phyloP scores from a whole-genome alignment of 352 stramenopile genomes.

The Pythium insidiosum region DNA sequence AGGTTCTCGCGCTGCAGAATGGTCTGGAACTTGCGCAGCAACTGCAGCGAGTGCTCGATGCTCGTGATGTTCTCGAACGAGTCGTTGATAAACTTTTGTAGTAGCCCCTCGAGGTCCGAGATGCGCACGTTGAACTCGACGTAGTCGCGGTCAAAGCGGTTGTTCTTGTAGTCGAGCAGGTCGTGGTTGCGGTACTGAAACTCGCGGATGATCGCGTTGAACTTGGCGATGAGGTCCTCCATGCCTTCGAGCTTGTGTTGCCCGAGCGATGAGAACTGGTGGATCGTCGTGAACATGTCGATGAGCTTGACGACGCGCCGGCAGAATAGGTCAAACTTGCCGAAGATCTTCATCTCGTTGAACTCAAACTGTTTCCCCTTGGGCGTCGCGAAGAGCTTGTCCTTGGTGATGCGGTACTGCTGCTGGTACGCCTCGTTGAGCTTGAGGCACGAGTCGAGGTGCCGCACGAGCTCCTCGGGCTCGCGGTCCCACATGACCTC shows the following conservation, averaged over 20 bases:
- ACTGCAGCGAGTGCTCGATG: constrained; percentile 95
- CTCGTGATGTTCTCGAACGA: constrained; percentile 98
- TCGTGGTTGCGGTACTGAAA: constrained; percentile 97
- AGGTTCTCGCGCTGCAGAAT: constrained; percentile 97
- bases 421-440: constrained; percentile 98
- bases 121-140: constrained; percentile 96
- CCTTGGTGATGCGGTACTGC: constrained; percentile 96
- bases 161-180: constrained; percentile 98
- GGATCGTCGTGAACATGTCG: constrained; percentile 98
- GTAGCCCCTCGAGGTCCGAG: constrained; percentile 92
- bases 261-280: constrained; percentile 91
- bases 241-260: constrained; percentile 92
- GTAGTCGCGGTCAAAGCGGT: constrained; percentile 96
- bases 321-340: constrained; percentile 98
- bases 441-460: constrained; percentile 95
- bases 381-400: constrained; percentile 92
- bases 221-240: constrained; percentile 89
- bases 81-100: constrained; percentile 99
- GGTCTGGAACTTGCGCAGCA: constrained; percentile 96
- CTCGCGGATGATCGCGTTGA: constrained; percentile 95
- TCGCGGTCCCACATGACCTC: constrained; percentile 94
- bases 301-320: constrained; percentile 97
- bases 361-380: constrained; percentile 99
- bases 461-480: constrained; percentile 90
- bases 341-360: constrained; percentile 98